These are phyloP conservation scores for Lachancea quebecensis DNA, from an alignment of 805 yeast species.

Conservation along the genomic window DNA sequence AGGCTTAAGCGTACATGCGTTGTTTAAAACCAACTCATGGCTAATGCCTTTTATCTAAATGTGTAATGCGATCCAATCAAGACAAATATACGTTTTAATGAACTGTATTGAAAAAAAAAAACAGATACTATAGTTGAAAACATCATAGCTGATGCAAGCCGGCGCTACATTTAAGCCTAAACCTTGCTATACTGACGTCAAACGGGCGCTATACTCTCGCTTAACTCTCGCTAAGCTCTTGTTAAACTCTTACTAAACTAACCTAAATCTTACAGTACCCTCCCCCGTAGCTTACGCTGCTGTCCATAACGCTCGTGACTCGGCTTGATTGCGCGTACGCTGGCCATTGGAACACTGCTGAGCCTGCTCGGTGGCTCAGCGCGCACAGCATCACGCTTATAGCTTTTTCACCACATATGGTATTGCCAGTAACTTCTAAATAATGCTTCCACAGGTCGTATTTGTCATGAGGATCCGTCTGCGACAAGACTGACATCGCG, in stretches of 20 bases:
- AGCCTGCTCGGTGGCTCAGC: conserved; percentile 16
- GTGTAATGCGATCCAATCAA: conserved; percentile 2
- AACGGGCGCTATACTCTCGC: too few species aligned
- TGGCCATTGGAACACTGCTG: conserved; percentile 53
- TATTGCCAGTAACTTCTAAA: conserved; percentile 66
- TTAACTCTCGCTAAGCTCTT: too few species aligned
- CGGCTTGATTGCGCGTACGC: conserved; percentile 72
- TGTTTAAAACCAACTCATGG: neutral
- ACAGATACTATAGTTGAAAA: too few species aligned
- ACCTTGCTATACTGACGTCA: too few species aligned
- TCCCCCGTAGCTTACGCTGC: conserved; percentile 88
- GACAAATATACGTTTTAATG: conserved; percentile 1
- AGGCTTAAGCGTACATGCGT: conserved; percentile 1
- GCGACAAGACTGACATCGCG: conserved; percentile 51
- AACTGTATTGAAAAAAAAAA: neutral
- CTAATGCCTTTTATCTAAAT: neutral
- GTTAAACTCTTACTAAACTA: neutral
- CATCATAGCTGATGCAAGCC: too few species aligned
- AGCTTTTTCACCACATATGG: conserved; percentile 91
- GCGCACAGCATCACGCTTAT: conserved; percentile 58
- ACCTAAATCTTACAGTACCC: conserved; percentile 39
- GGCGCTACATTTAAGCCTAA: too few species aligned
- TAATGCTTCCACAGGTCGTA: conserved; percentile 59
- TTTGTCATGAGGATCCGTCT: conserved; percentile 44
- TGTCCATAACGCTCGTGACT: conserved; percentile 44